phyloP scores from a whole-genome alignment of 2,329 filamentous ascomycete genomes.

The Acephala macrosclerotiorum region DNA sequence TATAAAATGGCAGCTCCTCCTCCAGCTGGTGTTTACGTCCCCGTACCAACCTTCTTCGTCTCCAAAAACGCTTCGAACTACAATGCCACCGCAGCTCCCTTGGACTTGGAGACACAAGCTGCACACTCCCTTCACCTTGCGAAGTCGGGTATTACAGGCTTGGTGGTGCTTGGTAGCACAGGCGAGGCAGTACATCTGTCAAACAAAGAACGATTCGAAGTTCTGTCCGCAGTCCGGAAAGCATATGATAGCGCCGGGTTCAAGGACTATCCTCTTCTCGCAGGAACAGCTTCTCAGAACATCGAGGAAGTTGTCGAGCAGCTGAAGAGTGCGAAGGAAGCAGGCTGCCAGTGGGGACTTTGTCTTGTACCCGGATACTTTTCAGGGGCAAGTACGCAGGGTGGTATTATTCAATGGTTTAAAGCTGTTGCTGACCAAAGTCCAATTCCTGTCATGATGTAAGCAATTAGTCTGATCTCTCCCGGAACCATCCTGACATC shows the following conservation, averaged over 20 bases:
- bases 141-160: conserved; percentile 63
- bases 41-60: conserved; percentile 68
- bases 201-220: conserved; percentile 59
- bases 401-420: conserved; percentile 67
- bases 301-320: conserved; percentile 63
- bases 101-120: conserved; percentile 65
- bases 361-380: conserved; percentile 72
- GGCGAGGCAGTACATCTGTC: conserved; percentile 70
- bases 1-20: conserved; percentile 39
- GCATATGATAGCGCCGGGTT: conserved; percentile 62
- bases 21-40: conserved; percentile 50
- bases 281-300: conserved; percentile 63
- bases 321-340: conserved; percentile 55
- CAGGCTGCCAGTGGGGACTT: conserved; percentile 68
- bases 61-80: conserved; percentile 39
- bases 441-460: conserved; percentile 67
- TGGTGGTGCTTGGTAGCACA: conserved; percentile 68
- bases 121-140: conserved; percentile 67
- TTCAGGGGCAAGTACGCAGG: conserved; percentile 62
- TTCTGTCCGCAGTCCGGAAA: conserved; percentile 61
- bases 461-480: conserved; percentile 23
- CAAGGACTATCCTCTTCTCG: conserved; percentile 65
- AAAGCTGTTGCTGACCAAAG: conserved; percentile 65
- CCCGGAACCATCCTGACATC: background rate
- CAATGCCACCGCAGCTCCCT: conserved; percentile 35